phyloP scores from a whole-genome alignment of 345 rosid species.

The Balakata baccata region DNA sequence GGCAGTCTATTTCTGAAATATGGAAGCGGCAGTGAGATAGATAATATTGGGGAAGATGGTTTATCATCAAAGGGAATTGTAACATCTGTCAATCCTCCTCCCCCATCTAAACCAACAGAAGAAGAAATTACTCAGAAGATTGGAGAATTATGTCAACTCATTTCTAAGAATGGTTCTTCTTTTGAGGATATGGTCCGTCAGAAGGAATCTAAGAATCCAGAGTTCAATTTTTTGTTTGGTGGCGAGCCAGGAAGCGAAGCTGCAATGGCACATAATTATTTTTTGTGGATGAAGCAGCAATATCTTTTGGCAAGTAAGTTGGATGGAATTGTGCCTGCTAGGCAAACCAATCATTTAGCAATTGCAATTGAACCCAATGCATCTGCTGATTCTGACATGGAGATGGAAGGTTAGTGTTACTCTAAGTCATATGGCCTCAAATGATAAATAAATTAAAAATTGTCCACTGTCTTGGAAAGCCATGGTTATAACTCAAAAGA shows the following conservation, averaged over 20 bases:
- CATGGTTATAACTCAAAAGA: neutral
- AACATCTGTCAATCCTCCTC: slow-evolving; percentile 20
- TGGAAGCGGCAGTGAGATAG: slow-evolving; percentile 6
- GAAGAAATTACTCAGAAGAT: slow-evolving; percentile 33
- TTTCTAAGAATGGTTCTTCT: slow-evolving; percentile 37
- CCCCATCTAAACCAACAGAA: slow-evolving; percentile 43
- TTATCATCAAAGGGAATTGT: slow-evolving; percentile 18
- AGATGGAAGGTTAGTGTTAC: slow-evolving; percentile 71
- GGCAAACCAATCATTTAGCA: slow-evolving; percentile 12
- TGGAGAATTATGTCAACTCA: slow-evolving; percentile 35
- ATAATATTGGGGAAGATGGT: slow-evolving; percentile 23
- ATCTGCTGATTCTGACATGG: slow-evolving; percentile 67
- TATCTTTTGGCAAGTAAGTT: slow-evolving; percentile 18
- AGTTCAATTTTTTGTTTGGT: slow-evolving; percentile 40
- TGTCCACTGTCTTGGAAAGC: neutral
- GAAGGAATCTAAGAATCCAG: slow-evolving; percentile 33
- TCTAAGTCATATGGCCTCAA: neutral
- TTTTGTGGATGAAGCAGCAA: slow-evolving; percentile 40
- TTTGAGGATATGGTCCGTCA: slow-evolving; percentile 35
- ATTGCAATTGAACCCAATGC: slow-evolving; percentile 25
- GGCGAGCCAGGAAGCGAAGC: slow-evolving; percentile 44
- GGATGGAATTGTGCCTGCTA: slow-evolving; percentile 18
- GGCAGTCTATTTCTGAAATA: slow-evolving; percentile 18
- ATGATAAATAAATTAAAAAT: neutral
- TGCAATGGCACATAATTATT: slow-evolving; percentile 38